Conservation (phyloP, 352 stramenopile genomes). For the Pythium pyrilobum region DNA sequence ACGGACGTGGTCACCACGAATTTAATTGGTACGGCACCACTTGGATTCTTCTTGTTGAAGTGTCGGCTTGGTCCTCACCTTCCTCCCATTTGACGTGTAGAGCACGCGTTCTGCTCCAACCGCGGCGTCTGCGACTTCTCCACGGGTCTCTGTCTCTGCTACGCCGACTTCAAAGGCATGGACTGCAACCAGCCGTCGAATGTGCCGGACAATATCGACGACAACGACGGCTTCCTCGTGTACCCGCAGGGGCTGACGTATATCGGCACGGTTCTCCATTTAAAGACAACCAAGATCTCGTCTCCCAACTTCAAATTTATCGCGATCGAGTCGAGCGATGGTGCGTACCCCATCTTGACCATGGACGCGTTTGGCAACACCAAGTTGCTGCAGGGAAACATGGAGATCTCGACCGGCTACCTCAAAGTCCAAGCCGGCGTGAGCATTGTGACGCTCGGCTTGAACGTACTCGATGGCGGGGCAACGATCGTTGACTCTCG, state of each 20-base stretch:
- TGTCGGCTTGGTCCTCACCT: not conserved
- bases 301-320: slow-evolving; percentile 65
- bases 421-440: slow-evolving; percentile 36
- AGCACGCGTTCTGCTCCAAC: slow-evolving; percentile 78
- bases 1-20: slow-evolving; percentile 48
- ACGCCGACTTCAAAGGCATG: slow-evolving; percentile 65
- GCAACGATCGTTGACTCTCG: slow-evolving; percentile 24
- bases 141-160: slow-evolving; percentile 62
- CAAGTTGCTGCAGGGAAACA: slow-evolving; percentile 37
- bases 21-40: slow-evolving; percentile 35
- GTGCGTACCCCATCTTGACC: slow-evolving; percentile 34
- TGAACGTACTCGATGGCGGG: slow-evolving; percentile 36
- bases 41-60: not conserved
- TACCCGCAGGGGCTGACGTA: slow-evolving; percentile 50
- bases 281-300: slow-evolving; percentile 50
- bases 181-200: slow-evolving; percentile 71
- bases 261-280: slow-evolving; percentile 50
- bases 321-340: slow-evolving; percentile 44
- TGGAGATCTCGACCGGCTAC: slow-evolving; percentile 47
- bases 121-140: slow-evolving; percentile 72
- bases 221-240: slow-evolving; percentile 69
- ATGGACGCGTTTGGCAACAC: slow-evolving; percentile 55
- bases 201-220: slow-evolving; percentile 57
- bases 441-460: slow-evolving; percentile 27
- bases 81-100: slow-evolving; percentile 20